These are phyloP conservation scores for Aspergillus novoparasiticus DNA, from an alignment of 2,329 filamentous ascomycete species.

Conservation along the genomic window DNA sequence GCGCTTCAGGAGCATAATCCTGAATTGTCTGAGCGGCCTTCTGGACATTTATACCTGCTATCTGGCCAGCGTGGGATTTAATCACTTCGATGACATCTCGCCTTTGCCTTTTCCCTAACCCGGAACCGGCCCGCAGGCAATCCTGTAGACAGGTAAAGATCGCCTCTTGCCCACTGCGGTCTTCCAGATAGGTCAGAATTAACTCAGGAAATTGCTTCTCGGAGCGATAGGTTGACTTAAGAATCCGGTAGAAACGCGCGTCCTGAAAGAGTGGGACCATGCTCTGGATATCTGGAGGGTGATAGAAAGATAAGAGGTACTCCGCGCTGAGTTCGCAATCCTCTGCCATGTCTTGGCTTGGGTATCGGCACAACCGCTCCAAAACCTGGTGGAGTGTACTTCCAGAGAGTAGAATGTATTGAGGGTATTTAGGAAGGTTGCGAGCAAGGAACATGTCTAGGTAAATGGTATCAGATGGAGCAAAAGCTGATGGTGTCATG, in stretches of 20 bases:
- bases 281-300: slow-evolving; percentile 76
- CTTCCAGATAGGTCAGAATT: slow-evolving; percentile 80
- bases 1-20: slow-evolving; percentile 63
- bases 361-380: slow-evolving; percentile 80
- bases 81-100: slow-evolving; percentile 71
- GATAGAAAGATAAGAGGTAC: slow-evolving; percentile 90
- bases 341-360: slow-evolving; percentile 76
- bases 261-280: slow-evolving; percentile 77
- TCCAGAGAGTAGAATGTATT: slow-evolving; percentile 89
- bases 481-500: slow-evolving; percentile 74
- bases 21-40: slow-evolving; percentile 68
- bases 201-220: slow-evolving; percentile 80
- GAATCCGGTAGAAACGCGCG: slow-evolving; percentile 84
- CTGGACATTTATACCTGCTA: slow-evolving; percentile 68
- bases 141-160: slow-evolving; percentile 80
- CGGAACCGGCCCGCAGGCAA: slow-evolving; percentile 67
- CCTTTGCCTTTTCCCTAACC: slow-evolving; percentile 68
- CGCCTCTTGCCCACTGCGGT: slow-evolving; percentile 71
- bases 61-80: slow-evolving; percentile 63
- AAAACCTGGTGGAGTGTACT: slow-evolving; percentile 81
- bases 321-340: slow-evolving; percentile 97
- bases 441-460: slow-evolving; percentile 98
- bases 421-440: slow-evolving; percentile 93
- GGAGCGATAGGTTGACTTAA: slow-evolving; percentile 82
- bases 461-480: slow-evolving; percentile 82